Conservation (phyloP, 169 alveolate species). For the Cryptosporidium meleagridis region DNA sequence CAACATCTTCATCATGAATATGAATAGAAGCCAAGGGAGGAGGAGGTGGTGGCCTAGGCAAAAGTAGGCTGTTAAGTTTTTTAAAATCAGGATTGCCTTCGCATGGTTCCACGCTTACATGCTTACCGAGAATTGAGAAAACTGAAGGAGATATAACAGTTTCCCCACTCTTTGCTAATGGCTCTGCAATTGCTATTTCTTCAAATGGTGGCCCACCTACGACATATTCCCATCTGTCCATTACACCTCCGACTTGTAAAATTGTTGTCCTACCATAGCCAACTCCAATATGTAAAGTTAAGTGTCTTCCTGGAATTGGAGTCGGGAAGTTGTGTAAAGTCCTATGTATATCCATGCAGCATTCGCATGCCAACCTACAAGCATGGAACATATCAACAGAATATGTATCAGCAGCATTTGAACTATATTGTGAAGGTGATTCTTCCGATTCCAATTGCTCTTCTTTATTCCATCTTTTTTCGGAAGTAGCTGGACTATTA, state of each 20-base stretch:
- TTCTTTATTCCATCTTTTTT: slow-evolving; percentile 11
- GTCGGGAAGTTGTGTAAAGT: slow-evolving; percentile 85
- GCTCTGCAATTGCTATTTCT: slow-evolving; percentile 83
- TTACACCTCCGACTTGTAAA: slow-evolving; percentile 83
- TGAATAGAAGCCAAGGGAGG: slow-evolving; percentile 75
- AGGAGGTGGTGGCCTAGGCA: slow-evolving; percentile 74
- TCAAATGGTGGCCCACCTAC: slow-evolving; percentile 85
- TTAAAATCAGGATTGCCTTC: slow-evolving; percentile 71
- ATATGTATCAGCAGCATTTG: slow-evolving; percentile 64
- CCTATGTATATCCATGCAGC: slow-evolving; percentile 85
- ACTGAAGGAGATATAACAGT: slow-evolving; percentile 83
- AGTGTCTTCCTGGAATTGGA: slow-evolving; percentile 78
- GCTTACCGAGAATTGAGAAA: slow-evolving; percentile 63
- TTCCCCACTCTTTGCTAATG: slow-evolving; percentile 84
- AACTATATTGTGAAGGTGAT: not conserved
- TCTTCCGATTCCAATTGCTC: slow-evolving; percentile 12
- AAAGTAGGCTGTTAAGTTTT: slow-evolving; percentile 12
- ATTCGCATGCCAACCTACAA: slow-evolving; percentile 78
- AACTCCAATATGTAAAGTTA: slow-evolving; percentile 84
- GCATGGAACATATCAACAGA: slow-evolving; percentile 75
- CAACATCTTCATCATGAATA: slow-evolving; percentile 74
- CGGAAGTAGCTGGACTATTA: slow-evolving; percentile 16
- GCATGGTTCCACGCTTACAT: slow-evolving; percentile 72
- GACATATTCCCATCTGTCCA: slow-evolving; percentile 83
- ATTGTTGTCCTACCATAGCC: slow-evolving; percentile 84